Percentiles rank a stretch among this genome's conserved stretches.
These are phyloP conservation scores for Sporothrix inflata DNA, from an alignment of 2,329 filamentous ascomycete genomes.

Conservation along the genomic window DNA sequence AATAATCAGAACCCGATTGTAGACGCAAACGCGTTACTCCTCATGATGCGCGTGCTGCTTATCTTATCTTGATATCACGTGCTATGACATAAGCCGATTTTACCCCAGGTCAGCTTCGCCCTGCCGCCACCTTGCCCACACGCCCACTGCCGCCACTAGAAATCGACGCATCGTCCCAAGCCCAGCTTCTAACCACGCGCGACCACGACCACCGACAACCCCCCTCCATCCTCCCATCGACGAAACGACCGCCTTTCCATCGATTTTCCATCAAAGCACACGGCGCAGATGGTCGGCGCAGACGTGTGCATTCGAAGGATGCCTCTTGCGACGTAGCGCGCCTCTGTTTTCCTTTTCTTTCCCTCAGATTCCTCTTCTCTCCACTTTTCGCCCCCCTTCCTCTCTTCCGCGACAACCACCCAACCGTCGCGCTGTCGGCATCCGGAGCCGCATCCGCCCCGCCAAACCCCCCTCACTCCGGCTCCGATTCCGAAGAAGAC, in stretches of 20 bases:
- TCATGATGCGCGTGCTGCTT: not conserved
- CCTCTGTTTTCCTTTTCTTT: not conserved
- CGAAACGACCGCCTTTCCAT: constrained; percentile 28
- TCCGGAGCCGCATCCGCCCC: constrained; percentile 32
- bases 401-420: no score
- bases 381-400: not conserved
- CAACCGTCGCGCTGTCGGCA: constrained; percentile 31
- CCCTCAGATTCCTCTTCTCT: not conserved
- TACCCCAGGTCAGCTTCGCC: not conserved
- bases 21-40: not conserved
- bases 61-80: not conserved
- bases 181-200: not conserved
- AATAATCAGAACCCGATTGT: no score
- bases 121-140: not conserved
- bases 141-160: constrained; percentile 18
- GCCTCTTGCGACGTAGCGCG: constrained; percentile 23
- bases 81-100: not conserved
- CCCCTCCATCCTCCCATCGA: not conserved
- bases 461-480: constrained; percentile 25
- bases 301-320: constrained; percentile 19
- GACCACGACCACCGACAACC: not conserved
- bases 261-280: constrained; percentile 35
- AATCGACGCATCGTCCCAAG: not conserved
- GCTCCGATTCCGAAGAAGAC: constrained; percentile 34
- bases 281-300: constrained; percentile 32